A percentile compares a stretch with the other conserved stretches of the same genome.
These are phyloP conservation scores for Calonectria pseudoturangicola DNA, from an alignment of 2,329 filamentous ascomycete genomes.

Conservation along the genomic window DNA sequence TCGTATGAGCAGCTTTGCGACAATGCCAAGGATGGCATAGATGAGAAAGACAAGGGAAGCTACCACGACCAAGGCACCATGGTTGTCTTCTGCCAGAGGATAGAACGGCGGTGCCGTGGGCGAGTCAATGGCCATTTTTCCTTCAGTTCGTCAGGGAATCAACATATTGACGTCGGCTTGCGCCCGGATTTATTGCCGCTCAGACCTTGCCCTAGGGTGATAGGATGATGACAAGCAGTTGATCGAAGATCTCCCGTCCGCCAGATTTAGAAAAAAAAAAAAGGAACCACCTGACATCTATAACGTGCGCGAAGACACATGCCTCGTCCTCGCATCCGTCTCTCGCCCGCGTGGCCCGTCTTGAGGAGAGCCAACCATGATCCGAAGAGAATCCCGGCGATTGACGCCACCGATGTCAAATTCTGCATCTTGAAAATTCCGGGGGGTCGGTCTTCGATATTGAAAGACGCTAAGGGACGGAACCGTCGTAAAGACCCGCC, in stretches of 20 bases:
- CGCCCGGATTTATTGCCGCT: background rate
- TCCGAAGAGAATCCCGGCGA: background rate
- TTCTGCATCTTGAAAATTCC: constrained; percentile 22
- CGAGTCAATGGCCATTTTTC: constrained; percentile 40
- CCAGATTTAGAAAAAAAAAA: constrained; percentile 1
- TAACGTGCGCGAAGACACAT: constrained; percentile 6
- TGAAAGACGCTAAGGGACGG: constrained; percentile 5
- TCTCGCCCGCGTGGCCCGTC: constrained; percentile 20
- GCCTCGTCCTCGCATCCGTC: constrained; percentile 6
- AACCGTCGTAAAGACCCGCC: constrained; percentile 17
- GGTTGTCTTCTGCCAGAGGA: constrained; percentile 46
- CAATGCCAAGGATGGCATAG: constrained; percentile 47
- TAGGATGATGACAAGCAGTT: background rate
- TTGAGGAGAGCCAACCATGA: constrained; percentile 20
- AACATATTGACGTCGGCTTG: background rate
- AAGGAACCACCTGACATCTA: constrained; percentile 7
- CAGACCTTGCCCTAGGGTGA: background rate
- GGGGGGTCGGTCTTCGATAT: constrained; percentile 2
- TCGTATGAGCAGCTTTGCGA: constrained; percentile 50
- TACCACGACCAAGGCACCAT: constrained; percentile 50
- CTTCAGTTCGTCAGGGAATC: constrained; percentile 6
- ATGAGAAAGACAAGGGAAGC: constrained; percentile 47
- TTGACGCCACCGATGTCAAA: constrained; percentile 21
- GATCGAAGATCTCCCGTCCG: constrained; percentile 28
- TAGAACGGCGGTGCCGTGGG: constrained; percentile 49